phyloP scores from a whole-genome alignment of 805 yeast genomes.

The Clavispora carvajalis region DNA sequence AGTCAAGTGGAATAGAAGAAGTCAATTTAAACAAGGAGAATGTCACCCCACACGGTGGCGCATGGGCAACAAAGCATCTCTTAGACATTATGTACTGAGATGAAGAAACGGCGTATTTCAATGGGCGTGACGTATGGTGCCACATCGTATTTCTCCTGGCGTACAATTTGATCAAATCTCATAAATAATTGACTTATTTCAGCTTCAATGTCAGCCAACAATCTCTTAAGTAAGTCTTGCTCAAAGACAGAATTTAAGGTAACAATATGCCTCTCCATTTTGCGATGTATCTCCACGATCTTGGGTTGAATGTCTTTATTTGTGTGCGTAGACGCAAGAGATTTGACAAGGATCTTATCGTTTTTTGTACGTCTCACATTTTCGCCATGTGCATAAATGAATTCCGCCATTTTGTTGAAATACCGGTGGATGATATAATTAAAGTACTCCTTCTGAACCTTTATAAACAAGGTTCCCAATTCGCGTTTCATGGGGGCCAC shows the following conservation, averaged over 20 bases:
- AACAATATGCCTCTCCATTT: constrained; percentile 52
- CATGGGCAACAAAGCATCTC: no score
- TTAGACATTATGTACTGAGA: not conserved
- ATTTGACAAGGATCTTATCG: constrained; percentile 52
- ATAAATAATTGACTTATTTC: constrained; percentile 53
- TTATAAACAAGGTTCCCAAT: constrained; percentile 24
- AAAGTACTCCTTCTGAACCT: constrained; percentile 28
- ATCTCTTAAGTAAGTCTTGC: constrained; percentile 49
- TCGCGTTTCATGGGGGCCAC: constrained; percentile 19
- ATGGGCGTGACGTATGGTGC: constrained; percentile 46
- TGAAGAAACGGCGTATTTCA: constrained; percentile 53
- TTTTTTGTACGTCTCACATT: constrained; percentile 59
- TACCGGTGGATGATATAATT: constrained; percentile 36
- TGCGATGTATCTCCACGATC: constrained; percentile 49
- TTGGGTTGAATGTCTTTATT: constrained; percentile 50
- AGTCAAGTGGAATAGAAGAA: no score
- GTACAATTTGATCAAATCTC: constrained; percentile 51
- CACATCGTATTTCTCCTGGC: constrained; percentile 48
- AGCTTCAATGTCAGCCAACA: constrained; percentile 69
- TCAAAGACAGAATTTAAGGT: constrained; percentile 40
- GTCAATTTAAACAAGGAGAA: no score
- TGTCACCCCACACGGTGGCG: no score
- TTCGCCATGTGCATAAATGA: constrained; percentile 58
- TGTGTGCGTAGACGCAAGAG: constrained; percentile 54
- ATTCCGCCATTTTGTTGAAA: constrained; percentile 63